Conservation (phyloP, 139 green algal species). For the Chlorella sp. region DNA sequence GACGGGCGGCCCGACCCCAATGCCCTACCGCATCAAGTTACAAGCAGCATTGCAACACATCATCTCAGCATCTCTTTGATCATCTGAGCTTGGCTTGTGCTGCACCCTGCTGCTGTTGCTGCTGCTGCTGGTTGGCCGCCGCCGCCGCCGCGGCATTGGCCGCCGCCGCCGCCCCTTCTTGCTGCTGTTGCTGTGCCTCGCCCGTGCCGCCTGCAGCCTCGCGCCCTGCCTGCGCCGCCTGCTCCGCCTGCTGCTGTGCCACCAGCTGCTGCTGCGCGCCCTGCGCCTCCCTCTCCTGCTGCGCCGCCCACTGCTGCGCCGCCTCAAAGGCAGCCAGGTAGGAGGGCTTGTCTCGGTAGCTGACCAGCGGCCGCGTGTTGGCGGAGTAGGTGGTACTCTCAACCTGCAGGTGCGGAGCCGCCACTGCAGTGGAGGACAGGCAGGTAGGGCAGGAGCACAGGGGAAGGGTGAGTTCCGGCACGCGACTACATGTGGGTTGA, state of each 20-base stretch:
- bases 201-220: neutral
- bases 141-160: too few species aligned
- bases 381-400: conserved; percentile 41
- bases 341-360: conserved; percentile 13
- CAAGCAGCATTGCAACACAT: too few species aligned
- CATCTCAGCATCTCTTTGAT: too few species aligned
- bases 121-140: neutral
- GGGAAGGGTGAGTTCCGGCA: too few species aligned
- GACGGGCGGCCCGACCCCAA: too few species aligned
- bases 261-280: neutral
- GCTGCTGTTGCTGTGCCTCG: neutral
- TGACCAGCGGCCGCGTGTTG: conserved; percentile 6
- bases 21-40: too few species aligned
- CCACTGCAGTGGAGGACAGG: conserved; percentile 47
- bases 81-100: too few species aligned
- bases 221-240: neutral
- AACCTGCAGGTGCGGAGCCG: conserved; percentile 69
- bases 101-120: neutral
- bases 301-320: neutral
- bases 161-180: neutral
- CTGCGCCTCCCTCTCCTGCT: conserved; percentile 30
- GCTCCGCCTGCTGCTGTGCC: conserved; percentile 5
- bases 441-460: neutral
- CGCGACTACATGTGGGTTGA: neutral
- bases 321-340: conserved; percentile 10